These are phyloP conservation scores for Penicillium bovifimosum DNA, from an alignment of 495 filamentous ascomycete species.

Conservation along the genomic window DNA sequence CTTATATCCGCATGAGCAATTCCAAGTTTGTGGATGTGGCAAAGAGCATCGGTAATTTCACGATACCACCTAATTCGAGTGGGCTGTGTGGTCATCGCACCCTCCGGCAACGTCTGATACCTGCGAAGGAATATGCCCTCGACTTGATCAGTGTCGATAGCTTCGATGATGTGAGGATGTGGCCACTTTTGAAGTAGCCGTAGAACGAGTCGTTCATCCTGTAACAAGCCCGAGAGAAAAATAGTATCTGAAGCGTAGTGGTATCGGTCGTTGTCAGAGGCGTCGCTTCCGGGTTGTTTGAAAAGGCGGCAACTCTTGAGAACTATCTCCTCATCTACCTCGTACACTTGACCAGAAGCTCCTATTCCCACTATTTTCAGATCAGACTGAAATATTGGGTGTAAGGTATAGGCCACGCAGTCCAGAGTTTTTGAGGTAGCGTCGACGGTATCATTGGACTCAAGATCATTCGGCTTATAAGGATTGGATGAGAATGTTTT, in stretches of 20 bases:
- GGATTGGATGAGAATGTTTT: neutral
- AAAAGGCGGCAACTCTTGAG: slow-evolving; percentile 21
- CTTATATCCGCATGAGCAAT: slow-evolving; percentile 17
- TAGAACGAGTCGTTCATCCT: slow-evolving; percentile 19
- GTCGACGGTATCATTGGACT: neutral
- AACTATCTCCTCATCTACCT: slow-evolving; percentile 20
- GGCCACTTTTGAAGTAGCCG: slow-evolving; percentile 19
- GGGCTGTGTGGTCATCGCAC: slow-evolving; percentile 8
- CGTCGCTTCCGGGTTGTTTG: slow-evolving; percentile 13
- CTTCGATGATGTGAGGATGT: slow-evolving; percentile 24
- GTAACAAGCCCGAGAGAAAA: slow-evolving; percentile 20
- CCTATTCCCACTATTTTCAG: slow-evolving; percentile 22
- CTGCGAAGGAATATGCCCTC: slow-evolving; percentile 21
- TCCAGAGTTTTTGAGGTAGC: slow-evolving; percentile 10
- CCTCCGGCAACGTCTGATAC: slow-evolving; percentile 11
- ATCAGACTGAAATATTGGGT: slow-evolving; percentile 25
- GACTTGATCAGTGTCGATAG: slow-evolving; percentile 17
- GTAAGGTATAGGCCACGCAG: slow-evolving; percentile 14
- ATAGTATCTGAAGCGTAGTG: slow-evolving; percentile 24
- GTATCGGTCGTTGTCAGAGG: slow-evolving; percentile 15
- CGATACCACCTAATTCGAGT: slow-evolving; percentile 13
- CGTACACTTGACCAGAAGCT: slow-evolving; percentile 19
- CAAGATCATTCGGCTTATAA: neutral
- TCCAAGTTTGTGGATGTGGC: slow-evolving; percentile 14
- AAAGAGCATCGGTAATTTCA: slow-evolving; percentile 14